Base-by-base conservation (phyloP, 768 basidiomycete species). In the Symmetrospora coprosmae region DNA sequence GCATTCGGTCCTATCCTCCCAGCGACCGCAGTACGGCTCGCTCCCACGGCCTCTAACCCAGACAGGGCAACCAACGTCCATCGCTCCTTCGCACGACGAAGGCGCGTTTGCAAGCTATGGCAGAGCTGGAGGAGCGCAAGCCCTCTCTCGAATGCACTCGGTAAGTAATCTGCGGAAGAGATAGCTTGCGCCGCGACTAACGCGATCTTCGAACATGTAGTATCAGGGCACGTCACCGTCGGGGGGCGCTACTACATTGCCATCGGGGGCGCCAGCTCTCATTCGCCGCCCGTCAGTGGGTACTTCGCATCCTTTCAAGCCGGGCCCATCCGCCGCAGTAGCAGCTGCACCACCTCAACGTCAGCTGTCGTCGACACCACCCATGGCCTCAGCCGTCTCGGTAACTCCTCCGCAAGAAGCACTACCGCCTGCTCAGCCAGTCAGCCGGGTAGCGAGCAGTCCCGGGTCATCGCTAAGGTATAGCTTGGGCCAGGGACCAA, bases 11-110 rank as follows among this genome's bases (percentile, higher is more conserved):
- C 2, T 40, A 43, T 33, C 38, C 19, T 5, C 50, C 14, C 19
- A 25, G 16, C 35, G 8, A 48, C 50, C 33, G 38, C 30, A 2
- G 19, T 64, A 66, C 33, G 65, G 62, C 7, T 63, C 64, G 6
- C 63, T 65, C 17, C 60, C 65, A 4, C 43, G 27, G 43, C 43
- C 9, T n/a, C n/a, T n/a, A n/a, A n/a, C n/a, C n/a, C n/a, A n/a
- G n/a, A n/a, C n/a, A n/a, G n/a, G n/a, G n/a, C n/a, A n/a, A n/a
- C n/a, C n/a, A n/a, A n/a, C n/a, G 9, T 50, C 49, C 38, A 34
- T 21, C 30, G 35, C 25, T 8, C 51, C 38, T 9, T 9, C 45
- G 8, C 9, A 19, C 4, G 41, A 58, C 21, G 41, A 45, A 21
- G 58, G 58, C 21, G 58, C 58, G 4, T 60, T 60, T 23, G 28